Conservation (phyloP, 306 rosid genomes). For the Cicer chorassanicum region DNA sequence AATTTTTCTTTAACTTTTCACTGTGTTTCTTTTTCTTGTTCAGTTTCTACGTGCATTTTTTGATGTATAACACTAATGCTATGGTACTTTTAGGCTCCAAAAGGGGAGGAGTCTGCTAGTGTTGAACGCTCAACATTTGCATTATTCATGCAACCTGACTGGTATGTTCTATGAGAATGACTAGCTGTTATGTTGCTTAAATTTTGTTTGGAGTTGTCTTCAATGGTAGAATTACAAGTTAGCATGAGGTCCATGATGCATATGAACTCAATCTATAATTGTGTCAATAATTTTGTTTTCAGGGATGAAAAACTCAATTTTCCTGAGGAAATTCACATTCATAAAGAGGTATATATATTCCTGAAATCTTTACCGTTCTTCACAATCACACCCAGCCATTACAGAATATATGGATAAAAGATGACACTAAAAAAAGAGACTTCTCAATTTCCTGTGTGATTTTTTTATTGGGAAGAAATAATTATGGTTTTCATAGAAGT, state of each 20-base stretch:
- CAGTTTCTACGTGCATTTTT: slow-evolving; percentile 23
- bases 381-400: slow-evolving; percentile 5
- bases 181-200: slow-evolving; percentile 32
- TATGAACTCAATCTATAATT: slow-evolving; percentile 20
- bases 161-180: slow-evolving; percentile 56
- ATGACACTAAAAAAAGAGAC: slow-evolving; percentile 3
- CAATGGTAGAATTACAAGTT: slow-evolving; percentile 22
- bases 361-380: slow-evolving; percentile 18
- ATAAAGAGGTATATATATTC: slow-evolving; percentile 70
- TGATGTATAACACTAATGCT: neutral
- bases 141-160: slow-evolving; percentile 94
- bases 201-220: slow-evolving; percentile 22
- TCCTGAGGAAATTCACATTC: slow-evolving; percentile 75
- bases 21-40: slow-evolving; percentile 5
- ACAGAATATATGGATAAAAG: slow-evolving; percentile 10
- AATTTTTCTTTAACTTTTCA: slow-evolving; percentile 2
- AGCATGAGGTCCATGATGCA: slow-evolving; percentile 17
- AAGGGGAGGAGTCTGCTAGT: slow-evolving; percentile 70
- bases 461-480: slow-evolving; percentile 2
- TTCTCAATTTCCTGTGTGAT: slow-evolving; percentile 8
- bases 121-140: slow-evolving; percentile 91
- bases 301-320: slow-evolving; percentile 89
- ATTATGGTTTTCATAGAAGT: slow-evolving; percentile 8
- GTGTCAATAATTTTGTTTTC: slow-evolving; percentile 41
- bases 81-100: slow-evolving; percentile 69